These are phyloP conservation scores for Lodderomyces parapsilosis DNA, from an alignment of 1,139 yeast species.

Conservation along the genomic window DNA sequence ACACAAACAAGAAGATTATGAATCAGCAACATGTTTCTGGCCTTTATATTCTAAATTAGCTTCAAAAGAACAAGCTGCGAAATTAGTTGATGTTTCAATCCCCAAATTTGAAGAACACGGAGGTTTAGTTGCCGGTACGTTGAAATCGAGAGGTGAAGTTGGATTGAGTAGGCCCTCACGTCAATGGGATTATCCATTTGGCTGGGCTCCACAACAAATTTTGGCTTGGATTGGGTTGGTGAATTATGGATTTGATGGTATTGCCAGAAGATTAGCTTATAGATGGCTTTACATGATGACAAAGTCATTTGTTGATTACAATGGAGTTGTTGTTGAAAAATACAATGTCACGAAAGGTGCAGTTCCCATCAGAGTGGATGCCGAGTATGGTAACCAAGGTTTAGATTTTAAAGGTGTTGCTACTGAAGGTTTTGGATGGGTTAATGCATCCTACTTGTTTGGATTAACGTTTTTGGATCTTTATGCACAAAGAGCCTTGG, in stretches of 20 bases:
- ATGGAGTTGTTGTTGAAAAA: slow-evolving; percentile 95
- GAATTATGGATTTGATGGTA: slow-evolving; percentile 68
- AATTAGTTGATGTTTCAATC: slow-evolving; percentile 59
- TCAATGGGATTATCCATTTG: slow-evolving; percentile 98
- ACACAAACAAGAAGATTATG: slow-evolving; percentile 61
- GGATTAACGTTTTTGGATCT: slow-evolving; percentile 71
- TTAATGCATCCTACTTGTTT: slow-evolving; percentile 77
- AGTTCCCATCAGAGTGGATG: slow-evolving; percentile 89
- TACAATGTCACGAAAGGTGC: slow-evolving; percentile 83
- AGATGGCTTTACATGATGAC: slow-evolving; percentile 92
- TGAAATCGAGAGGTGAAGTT: slow-evolving; percentile 69
- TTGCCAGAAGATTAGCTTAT: slow-evolving; percentile 71
- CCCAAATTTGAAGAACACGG: slow-evolving; percentile 80
- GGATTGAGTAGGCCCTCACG: slow-evolving; percentile 75
- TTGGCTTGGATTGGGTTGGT: slow-evolving; percentile 86
- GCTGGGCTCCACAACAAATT: slow-evolving; percentile 99
- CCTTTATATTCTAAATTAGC: slow-evolving; percentile 85
- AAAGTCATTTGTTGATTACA: slow-evolving; percentile 87
- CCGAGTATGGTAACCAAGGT: slow-evolving; percentile 98
- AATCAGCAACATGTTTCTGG: slow-evolving; percentile 91
- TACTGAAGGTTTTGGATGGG: slow-evolving; percentile 97
- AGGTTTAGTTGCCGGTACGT: slow-evolving; percentile 86
- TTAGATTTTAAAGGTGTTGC: slow-evolving; percentile 91
- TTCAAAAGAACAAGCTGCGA: slow-evolving; percentile 68
- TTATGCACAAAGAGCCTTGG: slow-evolving; percentile 75